Base-by-base conservation (phyloP, 768 basidiomycete species). In the Hydnomerulius pinastri region DNA sequence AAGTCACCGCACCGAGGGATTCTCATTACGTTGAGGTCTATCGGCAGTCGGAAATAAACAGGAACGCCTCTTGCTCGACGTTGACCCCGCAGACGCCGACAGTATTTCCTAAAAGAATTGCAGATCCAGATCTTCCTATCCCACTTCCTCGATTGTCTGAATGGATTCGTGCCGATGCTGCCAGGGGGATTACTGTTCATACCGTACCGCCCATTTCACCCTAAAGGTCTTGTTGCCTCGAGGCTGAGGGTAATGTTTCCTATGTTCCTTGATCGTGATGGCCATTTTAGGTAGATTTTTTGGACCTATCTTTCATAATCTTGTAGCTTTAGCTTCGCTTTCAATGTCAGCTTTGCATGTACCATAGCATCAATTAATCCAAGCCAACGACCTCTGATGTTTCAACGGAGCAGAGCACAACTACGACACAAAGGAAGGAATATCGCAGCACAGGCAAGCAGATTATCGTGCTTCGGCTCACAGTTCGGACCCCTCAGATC, bases 61-160 rank as follows among this genome's bases (percentile, higher is more conserved):
- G 54, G 28, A 53, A 51, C 32, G 48, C 33, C 36, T 59, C 38
- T 29, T 51, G 18, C 45, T 58, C 49, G 60, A 49, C 47, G 3
- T 46, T 47, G 50, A 55, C 49, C 12, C 56, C 57, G 13, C 49
- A 27, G 4, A 55, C 59, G 8, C 48, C 54, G 1, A 54, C 54
- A 1, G 53, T 67, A 17, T 80, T 82, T 64, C 76, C 78, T 18
- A 67, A 64, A 41, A 63, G 58, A 40, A 68, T 76, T 29, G 60
- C 64, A 5, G 67, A 86, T 57, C 70, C 78, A 37, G 78, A 87
- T 63, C 58, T 74, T 53, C 83, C 84, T 6, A 79, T 86, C 43
- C 79, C 81, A 8, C 72, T 76, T 50, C 77, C 81, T 24, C 67
- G 67, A 33, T 62, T 71, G 32, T 80, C 78, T 4, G 67, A 81